Percentiles rank a stretch among this genome's conserved stretches.
Evolutionary conservation across 2,329 filamentous ascomycete species (phyloP).

Genomic region (Diaporthe citrichinensis): DNA sequence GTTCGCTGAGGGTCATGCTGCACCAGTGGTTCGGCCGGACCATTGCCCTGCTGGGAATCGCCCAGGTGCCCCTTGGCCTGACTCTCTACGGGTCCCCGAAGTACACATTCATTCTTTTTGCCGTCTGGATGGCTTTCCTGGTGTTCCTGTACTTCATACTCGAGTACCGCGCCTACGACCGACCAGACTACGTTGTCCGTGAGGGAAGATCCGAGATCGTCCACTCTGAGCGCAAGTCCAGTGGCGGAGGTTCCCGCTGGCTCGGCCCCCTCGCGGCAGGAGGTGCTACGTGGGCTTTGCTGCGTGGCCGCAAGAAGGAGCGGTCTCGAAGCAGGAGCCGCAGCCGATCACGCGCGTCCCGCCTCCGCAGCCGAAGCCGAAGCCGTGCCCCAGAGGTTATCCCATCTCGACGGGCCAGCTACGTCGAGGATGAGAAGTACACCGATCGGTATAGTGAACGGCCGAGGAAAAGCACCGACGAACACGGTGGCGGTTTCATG

Average conservation of each 20-base stretch:
- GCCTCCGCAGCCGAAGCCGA: constrained; percentile 54
- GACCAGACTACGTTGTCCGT: constrained; percentile 68
- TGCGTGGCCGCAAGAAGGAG: constrained; percentile 57
- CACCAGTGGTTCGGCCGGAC: constrained; percentile 90
- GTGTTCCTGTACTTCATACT: constrained; percentile 84
- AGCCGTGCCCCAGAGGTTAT: constrained; percentile 63
- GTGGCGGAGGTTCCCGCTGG: constrained; percentile 57
- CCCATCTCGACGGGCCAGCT: constrained; percentile 68
- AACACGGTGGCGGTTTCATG: constrained; percentile 68
- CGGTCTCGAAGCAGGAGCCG: constrained; percentile 58
- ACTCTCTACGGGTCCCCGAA: constrained; percentile 93
- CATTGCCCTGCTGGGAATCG: constrained; percentile 84
- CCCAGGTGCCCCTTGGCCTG: constrained; percentile 89
- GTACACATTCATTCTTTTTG: constrained; percentile 86
- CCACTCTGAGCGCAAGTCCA: constrained; percentile 53
- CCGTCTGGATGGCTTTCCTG: constrained; percentile 81
- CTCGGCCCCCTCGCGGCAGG: constrained; percentile 68
- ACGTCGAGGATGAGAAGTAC: constrained; percentile 75
- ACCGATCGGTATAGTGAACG: constrained; percentile 76
- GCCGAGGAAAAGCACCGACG: constrained; percentile 50
- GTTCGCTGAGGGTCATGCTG: constrained; percentile 71
- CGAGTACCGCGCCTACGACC: constrained; percentile 75
- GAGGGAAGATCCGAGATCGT: constrained; percentile 70
- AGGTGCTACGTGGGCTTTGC: constrained; percentile 63
- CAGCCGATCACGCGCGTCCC: constrained; percentile 49